Conservation (phyloP, 108 stramenopile genomes). For the Fragilariopsis cylindrus region DNA sequence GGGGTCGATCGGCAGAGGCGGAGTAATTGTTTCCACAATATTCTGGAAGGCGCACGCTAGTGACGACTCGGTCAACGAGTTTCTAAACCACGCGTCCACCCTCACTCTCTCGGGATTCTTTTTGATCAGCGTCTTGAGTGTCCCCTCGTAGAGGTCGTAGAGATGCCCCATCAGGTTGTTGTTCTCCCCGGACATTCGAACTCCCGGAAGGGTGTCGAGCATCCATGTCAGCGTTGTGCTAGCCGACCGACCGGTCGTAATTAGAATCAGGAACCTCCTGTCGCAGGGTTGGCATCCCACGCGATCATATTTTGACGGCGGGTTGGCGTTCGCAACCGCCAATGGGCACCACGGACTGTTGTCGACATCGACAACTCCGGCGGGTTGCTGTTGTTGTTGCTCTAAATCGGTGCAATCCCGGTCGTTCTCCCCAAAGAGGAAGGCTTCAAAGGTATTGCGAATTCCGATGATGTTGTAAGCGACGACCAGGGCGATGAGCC, state of each 20-base stretch:
- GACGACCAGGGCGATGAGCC: no score
- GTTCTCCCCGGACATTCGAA: conserved; percentile 42
- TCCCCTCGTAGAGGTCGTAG: background rate
- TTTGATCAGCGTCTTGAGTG: background rate
- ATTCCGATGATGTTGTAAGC: no score
- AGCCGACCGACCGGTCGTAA: conserved; percentile 42
- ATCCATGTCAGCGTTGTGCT: conserved; percentile 40
- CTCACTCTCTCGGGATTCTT: background rate
- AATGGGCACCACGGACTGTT: no score
- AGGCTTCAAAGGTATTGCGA: no score
- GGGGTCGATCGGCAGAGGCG: conserved; percentile 18
- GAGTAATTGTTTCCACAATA: conserved; percentile 37
- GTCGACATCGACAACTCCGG: no score
- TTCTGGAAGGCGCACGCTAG: conserved; percentile 27
- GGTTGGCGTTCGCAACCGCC: no score
- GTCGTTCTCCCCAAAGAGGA: no score
- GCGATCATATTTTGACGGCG: no score
- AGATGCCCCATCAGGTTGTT: conserved; percentile 26
- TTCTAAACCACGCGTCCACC: background rate
- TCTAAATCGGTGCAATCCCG: no score
- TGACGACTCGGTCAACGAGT: conserved; percentile 3
- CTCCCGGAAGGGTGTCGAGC: conserved; percentile 37
- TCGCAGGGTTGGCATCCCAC: conserved; percentile 31
- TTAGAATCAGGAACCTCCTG: conserved; percentile 32
- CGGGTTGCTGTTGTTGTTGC: no score